Evolutionary conservation across 768 basidiomycete genomes (phyloP), one percentile per base, ranked within the genome.

Genomic region (Leccinum sublutescens): DNA sequence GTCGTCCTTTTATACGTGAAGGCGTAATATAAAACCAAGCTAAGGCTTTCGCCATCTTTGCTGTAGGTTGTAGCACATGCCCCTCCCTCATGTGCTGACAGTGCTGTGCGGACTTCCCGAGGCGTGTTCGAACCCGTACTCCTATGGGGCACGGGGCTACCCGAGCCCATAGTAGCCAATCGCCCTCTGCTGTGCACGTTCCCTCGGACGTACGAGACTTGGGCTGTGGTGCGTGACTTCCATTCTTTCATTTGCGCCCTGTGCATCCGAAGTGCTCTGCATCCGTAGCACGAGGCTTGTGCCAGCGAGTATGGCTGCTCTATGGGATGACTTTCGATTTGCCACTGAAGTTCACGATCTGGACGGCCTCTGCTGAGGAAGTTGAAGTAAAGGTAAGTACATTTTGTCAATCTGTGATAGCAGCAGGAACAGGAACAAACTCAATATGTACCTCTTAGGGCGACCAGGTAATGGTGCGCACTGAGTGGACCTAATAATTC

Each of bases 1-100:
- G n/a, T 45, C 43, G 11, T 47, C 19, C n/a, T 23, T 64, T 36
- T 63, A 54, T 54, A 50, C 10, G 12, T 3, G 29, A 43, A 36
- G 33, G 4, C 12, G 38, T 53, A 14, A 27, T 9, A 29, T 21
- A 17, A 31, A 40, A 5, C n/a, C 9, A 1, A 34, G 21, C 57
- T 14, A 29, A 43, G 4, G 12, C 12, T 15, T 48, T 61, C 58
- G 43, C 12, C 7, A 11, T 34, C 25, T 27, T n/a, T 12, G 19
- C 17, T 45, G 25, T 59, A 52, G 19, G 5, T 9, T 45, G 25
- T 59, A 52, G 19, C 50, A 21, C 43, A 45, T 47, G 59, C 36
- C 12, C 23, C 29, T 25, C 34, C 3, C 48, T n/a, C 29, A 36
- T 50, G 27, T 50, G 21, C 21, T 21, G 21, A 21, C 21, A 21